These are phyloP conservation scores for Tuber umbilicatum DNA, from an alignment of 495 filamentous ascomycete species.

Conservation along the genomic window DNA sequence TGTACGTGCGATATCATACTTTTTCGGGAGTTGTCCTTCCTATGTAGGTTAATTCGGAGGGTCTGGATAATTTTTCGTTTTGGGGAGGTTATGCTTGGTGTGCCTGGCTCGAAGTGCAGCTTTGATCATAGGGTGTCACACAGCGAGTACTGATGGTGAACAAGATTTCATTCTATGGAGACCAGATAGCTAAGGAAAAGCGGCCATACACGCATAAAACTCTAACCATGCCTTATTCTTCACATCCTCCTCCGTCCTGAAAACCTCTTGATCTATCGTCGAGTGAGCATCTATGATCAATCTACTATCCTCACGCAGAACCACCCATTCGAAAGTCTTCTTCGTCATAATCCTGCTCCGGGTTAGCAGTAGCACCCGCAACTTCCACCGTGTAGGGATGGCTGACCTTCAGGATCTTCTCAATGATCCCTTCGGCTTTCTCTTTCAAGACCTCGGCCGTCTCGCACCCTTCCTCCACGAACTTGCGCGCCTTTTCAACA, in stretches of 20 bases:
- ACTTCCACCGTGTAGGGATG: background rate
- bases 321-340: background rate
- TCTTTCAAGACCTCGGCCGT: background rate
- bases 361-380: background rate
- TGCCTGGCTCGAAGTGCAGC: background rate
- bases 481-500: conserved; percentile 48
- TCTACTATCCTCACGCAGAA: background rate
- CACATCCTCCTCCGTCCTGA: background rate
- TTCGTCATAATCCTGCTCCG: background rate
- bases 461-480: conserved; percentile 39
- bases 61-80: background rate
- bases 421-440: background rate
- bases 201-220: background rate
- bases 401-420: background rate
- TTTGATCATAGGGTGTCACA: background rate
- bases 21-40: background rate
- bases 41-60: background rate
- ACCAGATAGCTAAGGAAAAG: background rate
- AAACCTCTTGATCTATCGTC: background rate
- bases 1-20: background rate
- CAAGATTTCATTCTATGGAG: background rate
- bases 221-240: background rate
- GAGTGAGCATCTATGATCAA: background rate
- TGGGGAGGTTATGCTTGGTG: background rate
- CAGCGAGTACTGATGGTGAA: background rate